A percentile compares a stretch with the other conserved stretches of the same genome.
Evolutionary conservation across 805 yeast genomes (phyloP).

Genomic region (Pichia deserticola): DNA sequence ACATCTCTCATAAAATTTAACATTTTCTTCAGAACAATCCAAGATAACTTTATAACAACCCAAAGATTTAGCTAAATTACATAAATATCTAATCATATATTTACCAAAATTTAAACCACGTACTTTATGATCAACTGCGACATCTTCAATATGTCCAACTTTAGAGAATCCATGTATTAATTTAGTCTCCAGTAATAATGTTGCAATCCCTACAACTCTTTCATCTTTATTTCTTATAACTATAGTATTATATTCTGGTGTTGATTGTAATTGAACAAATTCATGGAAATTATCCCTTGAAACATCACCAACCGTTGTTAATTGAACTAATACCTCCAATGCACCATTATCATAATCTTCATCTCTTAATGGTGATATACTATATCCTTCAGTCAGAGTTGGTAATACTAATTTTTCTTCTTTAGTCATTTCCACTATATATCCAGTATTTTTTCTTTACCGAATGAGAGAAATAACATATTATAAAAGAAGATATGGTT

Average conservation of each 20-base stretch:
- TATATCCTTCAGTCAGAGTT: constrained; percentile 53
- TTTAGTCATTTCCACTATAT: neutral
- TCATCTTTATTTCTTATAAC: constrained; percentile 54
- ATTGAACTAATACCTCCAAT: constrained; percentile 50
- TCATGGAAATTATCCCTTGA: constrained; percentile 40
- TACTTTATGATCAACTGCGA: constrained; percentile 63
- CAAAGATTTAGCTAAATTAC: constrained; percentile 44
- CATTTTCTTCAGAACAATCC: constrained; percentile 81
- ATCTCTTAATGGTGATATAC: constrained; percentile 47
- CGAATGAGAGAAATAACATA: too few species aligned
- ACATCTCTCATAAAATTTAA: constrained; percentile 83
- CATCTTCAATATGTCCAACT: constrained; percentile 94
- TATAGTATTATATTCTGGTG: constrained; percentile 51
- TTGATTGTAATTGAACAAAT: constrained; percentile 53
- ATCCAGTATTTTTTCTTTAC: too few species aligned
- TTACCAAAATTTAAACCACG: constrained; percentile 84
- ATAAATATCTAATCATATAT: constrained; percentile 53
- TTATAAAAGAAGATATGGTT: too few species aligned
- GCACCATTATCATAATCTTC: constrained; percentile 60
- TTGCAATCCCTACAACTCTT: constrained; percentile 74
- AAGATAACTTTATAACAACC: constrained; percentile 87
- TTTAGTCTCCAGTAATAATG: constrained; percentile 71
- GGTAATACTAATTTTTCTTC: neutral
- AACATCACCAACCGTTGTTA: constrained; percentile 81
- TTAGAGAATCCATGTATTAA: constrained; percentile 76